Base-by-base conservation (phyloP, 441 rosid species). In the Syzygium malaccense region DNA sequence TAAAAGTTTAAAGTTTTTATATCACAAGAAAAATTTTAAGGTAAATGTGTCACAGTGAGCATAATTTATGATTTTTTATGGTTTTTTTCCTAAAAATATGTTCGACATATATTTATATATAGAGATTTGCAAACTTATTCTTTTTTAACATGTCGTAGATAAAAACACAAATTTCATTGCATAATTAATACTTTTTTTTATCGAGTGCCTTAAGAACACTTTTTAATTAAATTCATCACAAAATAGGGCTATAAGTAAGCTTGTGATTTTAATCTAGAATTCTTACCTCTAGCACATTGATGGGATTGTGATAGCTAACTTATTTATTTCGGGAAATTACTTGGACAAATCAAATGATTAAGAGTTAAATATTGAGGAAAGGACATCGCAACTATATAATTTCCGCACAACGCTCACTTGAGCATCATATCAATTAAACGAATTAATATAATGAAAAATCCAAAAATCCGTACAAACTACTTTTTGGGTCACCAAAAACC, bases 361-460 rank as follows among this genome's bases (percentile, higher is more conserved):
- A 54, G 56, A 55, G 20, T 55, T 55, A 55, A 55, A 55, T 55
- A 18, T 55, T 0, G 10, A 1, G 1, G 2, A 62, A 30, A 64
- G 0, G 11, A 15, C 9, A n/a, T 15, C 12, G 7, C 5, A 30
- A 7, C 0, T 30, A 15, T 4, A 7, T 15, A 30, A 14, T 2
- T 64, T n/a, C 7, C 4, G 3, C 7, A 14, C 0, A 2, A 64
- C 5, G 0, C 12, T 64, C 1, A 7, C 0, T 15, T 0, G 11
- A 62, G 3, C 30, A 1, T 62, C 2, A 2, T 6, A 62, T 60
- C 28, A 60, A 17, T 26, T 1, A 60, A 58, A 45, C 7, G 48
- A 45, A 45, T 45, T 45, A 45, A 45, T 45, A 45, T 45, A 7
- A 45, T 45, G 9, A 45, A 45, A 45, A 45, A 45, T 45, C 48